Evolutionary conservation across 23 red algal genomes (phyloP).

Genomic region (Gracilaria gracilis): DNA sequence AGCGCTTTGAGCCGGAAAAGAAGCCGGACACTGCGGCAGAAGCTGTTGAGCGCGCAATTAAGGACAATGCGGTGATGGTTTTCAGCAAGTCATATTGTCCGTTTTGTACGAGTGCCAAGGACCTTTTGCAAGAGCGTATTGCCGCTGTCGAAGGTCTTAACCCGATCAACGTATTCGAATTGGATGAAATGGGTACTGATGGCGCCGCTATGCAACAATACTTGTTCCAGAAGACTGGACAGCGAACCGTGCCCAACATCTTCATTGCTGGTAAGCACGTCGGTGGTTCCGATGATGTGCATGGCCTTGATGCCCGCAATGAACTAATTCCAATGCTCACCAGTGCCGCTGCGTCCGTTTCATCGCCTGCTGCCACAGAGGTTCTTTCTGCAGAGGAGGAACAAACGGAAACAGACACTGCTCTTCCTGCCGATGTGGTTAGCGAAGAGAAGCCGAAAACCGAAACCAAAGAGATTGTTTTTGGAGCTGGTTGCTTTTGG

Average conservation of each 20-base stretch:
- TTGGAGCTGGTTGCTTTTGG: constrained; percentile 87
- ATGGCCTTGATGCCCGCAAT: constrained; percentile 35
- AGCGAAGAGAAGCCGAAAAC: neutral
- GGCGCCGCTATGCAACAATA: constrained; percentile 75
- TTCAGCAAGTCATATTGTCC: constrained; percentile 90
- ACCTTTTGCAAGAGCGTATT: constrained; percentile 28
- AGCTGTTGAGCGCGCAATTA: constrained; percentile 43
- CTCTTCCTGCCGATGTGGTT: neutral
- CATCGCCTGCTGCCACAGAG: constrained; percentile 18
- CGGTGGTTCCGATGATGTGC: constrained; percentile 83
- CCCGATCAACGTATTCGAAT: constrained; percentile 57
- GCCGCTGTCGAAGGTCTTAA: constrained; percentile 9
- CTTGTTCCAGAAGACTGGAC: constrained; percentile 80
- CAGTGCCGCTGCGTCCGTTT: constrained; percentile 22
- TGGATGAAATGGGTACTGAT: constrained; percentile 73
- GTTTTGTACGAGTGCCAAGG: constrained; percentile 79
- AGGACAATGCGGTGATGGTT: constrained; percentile 72
- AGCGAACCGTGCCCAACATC: constrained; percentile 88
- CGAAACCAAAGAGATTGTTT: constrained; percentile 50
- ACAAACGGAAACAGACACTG: constrained; percentile 2
- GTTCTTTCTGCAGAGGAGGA: neutral
- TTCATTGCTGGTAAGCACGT: constrained; percentile 87
- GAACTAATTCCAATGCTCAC: constrained; percentile 81
- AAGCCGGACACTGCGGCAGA: constrained; percentile 9
- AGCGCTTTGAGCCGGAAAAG: neutral